Evolutionary conservation across 768 basidiomycete genomes (phyloP), one percentile per base, ranked within the genome.

Genomic region (Artomyces pyxidatus): DNA sequence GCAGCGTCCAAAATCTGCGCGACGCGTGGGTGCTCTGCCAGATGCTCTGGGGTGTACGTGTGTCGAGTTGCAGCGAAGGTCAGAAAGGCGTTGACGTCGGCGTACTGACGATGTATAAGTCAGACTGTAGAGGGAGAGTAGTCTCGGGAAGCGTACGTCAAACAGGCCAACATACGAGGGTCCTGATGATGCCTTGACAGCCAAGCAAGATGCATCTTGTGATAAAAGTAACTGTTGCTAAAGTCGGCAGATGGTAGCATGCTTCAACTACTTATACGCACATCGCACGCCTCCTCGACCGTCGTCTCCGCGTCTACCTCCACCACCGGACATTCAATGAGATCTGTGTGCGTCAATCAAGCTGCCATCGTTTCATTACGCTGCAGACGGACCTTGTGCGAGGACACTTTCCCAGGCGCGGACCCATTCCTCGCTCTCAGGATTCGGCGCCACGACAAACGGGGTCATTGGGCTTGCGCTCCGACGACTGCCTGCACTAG

Each of bases 1-100:
- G 88, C 88, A 10, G 88, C 88, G 29, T 74, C 71, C 26, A 89
- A 71, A 48, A 91, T 90, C 48, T 83, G 76, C 51, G 80, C 74
- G 21, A 80, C 73, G 3, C 83, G 77, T 1, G 76, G 65, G 53
- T 81, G 76, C 5, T 74, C 78, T 27, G 72, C 71, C 16, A 85
- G 61, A 42, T 82, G 76, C n/a, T 83, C 81, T 0, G 74, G 71
- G 21, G 69, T 64, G 35, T 85, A 71, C 3, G 81, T 84, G 59
- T 89, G 86, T 39, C 81, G 70, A 3, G 85, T 89, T 6, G 88
- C 87, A 9, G 88, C 88, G 40, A 91, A 69, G 3, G 85, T 87
- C 51, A 91, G 65, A 60, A 90, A 91, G n/a, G 88, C 85, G 60
- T 91, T 91, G 10, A 90, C 84, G 60, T 91, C 88, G 16, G 88